phyloP scores from a whole-genome alignment of 208 protist species.

The Leishmania martiniquensis region DNA sequence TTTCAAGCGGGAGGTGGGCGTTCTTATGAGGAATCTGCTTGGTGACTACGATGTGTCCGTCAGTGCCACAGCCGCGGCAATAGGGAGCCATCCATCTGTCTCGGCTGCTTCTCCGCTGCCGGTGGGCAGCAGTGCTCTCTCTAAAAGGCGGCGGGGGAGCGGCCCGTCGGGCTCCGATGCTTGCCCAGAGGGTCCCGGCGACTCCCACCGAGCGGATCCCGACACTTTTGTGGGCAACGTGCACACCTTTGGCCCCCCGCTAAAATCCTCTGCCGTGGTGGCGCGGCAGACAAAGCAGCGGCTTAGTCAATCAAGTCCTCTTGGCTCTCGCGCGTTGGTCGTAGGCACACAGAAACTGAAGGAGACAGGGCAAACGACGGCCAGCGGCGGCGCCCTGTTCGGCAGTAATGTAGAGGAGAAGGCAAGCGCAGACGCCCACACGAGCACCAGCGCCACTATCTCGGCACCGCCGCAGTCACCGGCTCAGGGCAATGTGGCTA shows the following conservation, averaged over 20 bases:
- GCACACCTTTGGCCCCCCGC: constrained; percentile 4
- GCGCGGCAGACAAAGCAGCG: not conserved
- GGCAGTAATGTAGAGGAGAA: not conserved
- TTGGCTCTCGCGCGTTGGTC: not conserved
- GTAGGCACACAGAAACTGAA: not conserved
- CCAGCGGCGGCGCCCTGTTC: too few relatives aligned
- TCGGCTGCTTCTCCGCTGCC: not conserved
- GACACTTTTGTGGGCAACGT: constrained; percentile 19
- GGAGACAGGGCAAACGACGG: not conserved
- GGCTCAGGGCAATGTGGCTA: not conserved
- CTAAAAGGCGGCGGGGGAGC: not conserved
- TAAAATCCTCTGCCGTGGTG: not conserved
- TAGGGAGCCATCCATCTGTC: not conserved
- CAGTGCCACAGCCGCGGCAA: not conserved
- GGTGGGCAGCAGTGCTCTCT: not conserved
- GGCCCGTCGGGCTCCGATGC: not conserved
- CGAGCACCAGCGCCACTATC: not conserved
- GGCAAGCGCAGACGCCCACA: not conserved
- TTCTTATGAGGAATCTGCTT: constrained; percentile 35
- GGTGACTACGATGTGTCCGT: constrained; percentile 21
- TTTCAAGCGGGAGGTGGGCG: constrained; percentile 48
- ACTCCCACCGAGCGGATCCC: constrained; percentile 14
- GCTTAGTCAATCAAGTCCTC: not conserved
- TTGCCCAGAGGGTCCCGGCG: too few relatives aligned
- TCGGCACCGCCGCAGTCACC: constrained; percentile 1